Base-by-base conservation (phyloP, 495 filamentous ascomycete genomes). In the Podospora sp. region DNA sequence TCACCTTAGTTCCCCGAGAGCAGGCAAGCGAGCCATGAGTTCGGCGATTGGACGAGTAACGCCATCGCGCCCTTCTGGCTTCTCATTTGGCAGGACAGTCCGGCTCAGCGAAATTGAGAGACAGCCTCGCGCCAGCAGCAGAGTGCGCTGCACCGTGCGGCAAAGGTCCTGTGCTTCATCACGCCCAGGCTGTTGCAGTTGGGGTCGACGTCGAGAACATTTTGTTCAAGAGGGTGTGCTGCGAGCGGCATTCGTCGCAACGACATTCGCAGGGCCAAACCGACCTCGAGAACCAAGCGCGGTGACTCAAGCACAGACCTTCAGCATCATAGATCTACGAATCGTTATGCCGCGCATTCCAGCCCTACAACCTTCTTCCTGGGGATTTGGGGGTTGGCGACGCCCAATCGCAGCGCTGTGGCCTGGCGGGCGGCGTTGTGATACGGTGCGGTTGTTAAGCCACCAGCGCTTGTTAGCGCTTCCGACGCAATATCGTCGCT, bases 211-310 rank as follows among this genome's bases (percentile, higher is more conserved):
- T 46, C 40, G 16, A 18, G 40, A 14, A 46, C 5, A 36, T 5
- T 5, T 36, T 12, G 33, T 12, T 36, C 33, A 18, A 46, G 12
- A 14, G 40, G 40, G 40, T 46, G 5, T 46, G 40, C 40, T 46
- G 40, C 40, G 40, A 46, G 40, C 40, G 40, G 5, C 40, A 14
- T 46, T 46, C 40, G 16, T 46, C 40, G 40, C 16, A 18, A 46
- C 40, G 40, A 14, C 40, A 46, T 18, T 33, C 24, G 26, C 40
- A 26, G 61, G 50, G 50, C 33, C 59, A 29, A 29, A 62, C 59
- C 59, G 59, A 25, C 33, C n/a, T 16, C 59, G 5, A 5, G 33
- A 49, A n/a, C 33, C 59, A 62, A 49, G 59, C 59, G 59, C 59
- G 22, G 61, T 52, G 61, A 51, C 49, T 63, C 61, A n/a, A 63